phyloP scores from a whole-genome alignment of 306 rosid genomes.

The Cotoneaster glaucophyllus region DNA sequence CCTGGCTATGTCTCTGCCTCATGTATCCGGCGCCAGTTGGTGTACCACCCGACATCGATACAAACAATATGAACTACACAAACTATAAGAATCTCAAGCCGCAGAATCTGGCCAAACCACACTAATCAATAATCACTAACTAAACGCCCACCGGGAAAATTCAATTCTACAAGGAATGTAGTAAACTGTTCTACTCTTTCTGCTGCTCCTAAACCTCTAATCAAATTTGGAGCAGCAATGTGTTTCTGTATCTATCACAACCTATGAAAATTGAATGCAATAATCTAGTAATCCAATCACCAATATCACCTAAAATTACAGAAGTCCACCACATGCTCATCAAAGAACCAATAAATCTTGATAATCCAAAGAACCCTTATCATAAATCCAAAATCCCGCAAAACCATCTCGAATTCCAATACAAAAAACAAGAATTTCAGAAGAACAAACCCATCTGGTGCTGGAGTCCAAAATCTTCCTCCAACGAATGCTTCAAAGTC shows the following conservation, averaged over 20 bases:
- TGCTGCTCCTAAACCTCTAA: not conserved
- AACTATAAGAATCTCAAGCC: conserved; percentile 22
- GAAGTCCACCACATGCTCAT: conserved; percentile 17
- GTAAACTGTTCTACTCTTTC: not conserved
- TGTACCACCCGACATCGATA: conserved; percentile 77
- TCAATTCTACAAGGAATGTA: conserved; percentile 6
- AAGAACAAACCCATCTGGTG: conserved; percentile 35
- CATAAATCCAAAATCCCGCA: conserved; percentile 18
- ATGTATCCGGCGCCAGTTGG: conserved; percentile 73
- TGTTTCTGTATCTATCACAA: conserved; percentile 17
- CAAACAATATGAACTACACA: conserved; percentile 14
- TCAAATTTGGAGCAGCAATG: conserved; percentile 12
- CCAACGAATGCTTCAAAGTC: conserved; percentile 13
- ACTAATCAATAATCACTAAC: conserved; percentile 23
- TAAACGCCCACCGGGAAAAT: not conserved
- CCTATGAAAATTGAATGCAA: not conserved
- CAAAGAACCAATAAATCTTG: conserved; percentile 9
- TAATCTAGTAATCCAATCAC: not conserved
- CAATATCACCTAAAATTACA: conserved; percentile 19
- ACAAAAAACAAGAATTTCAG: conserved; percentile 17
- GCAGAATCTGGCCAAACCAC: conserved; percentile 18
- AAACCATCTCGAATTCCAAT: conserved; percentile 23
- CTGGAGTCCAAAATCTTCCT: not conserved
- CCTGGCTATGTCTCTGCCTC: conserved; percentile 97
- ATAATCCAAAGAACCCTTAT: conserved; percentile 26